These are phyloP conservation scores for Xylariaceae sp. DNA, from an alignment of 2,329 filamentous ascomycete genomes.

Conservation along the genomic window DNA sequence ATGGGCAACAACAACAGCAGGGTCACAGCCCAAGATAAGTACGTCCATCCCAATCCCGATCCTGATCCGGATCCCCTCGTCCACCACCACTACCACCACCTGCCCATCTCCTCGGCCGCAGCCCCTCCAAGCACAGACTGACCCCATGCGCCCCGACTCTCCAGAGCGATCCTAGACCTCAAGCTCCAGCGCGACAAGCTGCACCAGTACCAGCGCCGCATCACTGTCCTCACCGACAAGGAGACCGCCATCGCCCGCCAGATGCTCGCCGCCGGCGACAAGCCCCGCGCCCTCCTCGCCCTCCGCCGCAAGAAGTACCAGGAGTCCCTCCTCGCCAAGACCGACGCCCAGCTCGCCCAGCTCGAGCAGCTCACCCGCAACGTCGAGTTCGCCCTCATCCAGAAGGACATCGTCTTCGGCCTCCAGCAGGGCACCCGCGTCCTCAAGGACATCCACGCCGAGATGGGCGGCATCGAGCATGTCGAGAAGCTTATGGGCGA, in stretches of 20 bases:
- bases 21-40: slow-evolving; percentile 80
- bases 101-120: slow-evolving; percentile 1
- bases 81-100: slow-evolving; percentile 4
- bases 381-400: slow-evolving; percentile 93
- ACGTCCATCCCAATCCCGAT: slow-evolving; percentile 12
- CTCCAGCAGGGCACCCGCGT: slow-evolving; percentile 88
- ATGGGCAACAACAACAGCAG: slow-evolving; percentile 57
- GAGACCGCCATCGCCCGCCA: slow-evolving; percentile 83
- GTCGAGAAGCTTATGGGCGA: slow-evolving; percentile 96
- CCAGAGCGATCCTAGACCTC: slow-evolving; percentile 94
- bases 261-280: slow-evolving; percentile 77
- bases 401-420: slow-evolving; percentile 93
- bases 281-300: slow-evolving; percentile 76
- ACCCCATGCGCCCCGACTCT: slow-evolving; percentile 8
- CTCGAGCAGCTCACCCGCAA: slow-evolving; percentile 82
- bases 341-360: slow-evolving; percentile 89
- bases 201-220: slow-evolving; percentile 90
- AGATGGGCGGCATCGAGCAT: slow-evolving; percentile 92
- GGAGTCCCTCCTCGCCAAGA: slow-evolving; percentile 81
- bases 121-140: slow-evolving; percentile 1
- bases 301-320: slow-evolving; percentile 96
- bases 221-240: slow-evolving; percentile 77
- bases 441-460: slow-evolving; percentile 82
- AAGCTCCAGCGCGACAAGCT: slow-evolving; percentile 97
- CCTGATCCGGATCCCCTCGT: too few relatives aligned